These are phyloP conservation scores for Galeopsis tetrahit DNA, from an alignment of 257 asterid species.

Conservation along the genomic window DNA sequence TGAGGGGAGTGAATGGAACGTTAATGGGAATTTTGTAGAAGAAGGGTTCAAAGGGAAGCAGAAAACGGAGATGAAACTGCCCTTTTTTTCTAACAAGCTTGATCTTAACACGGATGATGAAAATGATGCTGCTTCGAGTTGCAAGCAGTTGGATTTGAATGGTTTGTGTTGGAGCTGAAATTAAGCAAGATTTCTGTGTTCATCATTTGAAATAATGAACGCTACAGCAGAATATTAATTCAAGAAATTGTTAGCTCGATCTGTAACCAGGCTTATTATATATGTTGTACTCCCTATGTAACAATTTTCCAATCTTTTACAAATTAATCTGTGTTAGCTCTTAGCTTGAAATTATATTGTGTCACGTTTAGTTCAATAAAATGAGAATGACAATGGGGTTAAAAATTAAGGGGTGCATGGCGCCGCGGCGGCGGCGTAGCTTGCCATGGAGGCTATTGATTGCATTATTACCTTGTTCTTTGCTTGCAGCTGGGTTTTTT, in stretches of 20 bases:
- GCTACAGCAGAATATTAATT: background rate
- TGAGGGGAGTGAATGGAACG: conserved; percentile 52
- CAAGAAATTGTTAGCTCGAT: background rate
- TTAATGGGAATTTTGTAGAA: conserved; percentile 35
- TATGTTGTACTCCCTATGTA: background rate
- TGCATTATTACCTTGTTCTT: too few species aligned
- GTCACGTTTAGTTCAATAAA: too few species aligned
- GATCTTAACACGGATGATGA: conserved; percentile 71
- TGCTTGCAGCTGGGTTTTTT: too few species aligned
- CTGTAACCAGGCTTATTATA: background rate
- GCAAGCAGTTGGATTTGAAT: conserved; percentile 75
- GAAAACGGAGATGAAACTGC: conserved; percentile 48
- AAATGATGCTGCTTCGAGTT: conserved; percentile 49
- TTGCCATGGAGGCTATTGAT: too few species aligned
- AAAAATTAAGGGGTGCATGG: too few species aligned
- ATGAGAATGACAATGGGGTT: too few species aligned
- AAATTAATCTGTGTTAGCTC: too few species aligned
- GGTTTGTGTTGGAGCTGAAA: conserved; percentile 68
- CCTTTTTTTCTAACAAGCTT: conserved; percentile 52
- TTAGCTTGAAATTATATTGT: too few species aligned
- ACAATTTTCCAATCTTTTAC: background rate
- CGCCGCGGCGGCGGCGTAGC: too few species aligned
- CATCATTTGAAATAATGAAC: background rate
- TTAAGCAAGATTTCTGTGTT: background rate
- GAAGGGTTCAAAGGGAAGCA: conserved; percentile 43